phyloP scores from a whole-genome alignment of 2,329 filamentous ascomycete species.

The Ceratocystis diversiconidia region DNA sequence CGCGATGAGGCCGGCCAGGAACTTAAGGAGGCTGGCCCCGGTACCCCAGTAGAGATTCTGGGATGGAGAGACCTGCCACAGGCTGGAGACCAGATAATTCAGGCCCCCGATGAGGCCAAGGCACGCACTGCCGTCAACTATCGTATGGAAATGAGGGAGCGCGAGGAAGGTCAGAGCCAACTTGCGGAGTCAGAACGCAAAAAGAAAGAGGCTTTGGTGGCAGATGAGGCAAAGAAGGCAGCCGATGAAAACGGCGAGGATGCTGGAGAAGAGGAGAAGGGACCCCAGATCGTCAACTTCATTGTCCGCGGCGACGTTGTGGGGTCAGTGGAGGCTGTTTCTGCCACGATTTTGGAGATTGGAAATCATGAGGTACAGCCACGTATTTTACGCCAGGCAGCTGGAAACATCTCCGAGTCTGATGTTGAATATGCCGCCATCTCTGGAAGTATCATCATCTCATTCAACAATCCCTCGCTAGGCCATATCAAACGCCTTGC shows the following conservation, averaged over 20 bases:
- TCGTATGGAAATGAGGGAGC: conserved; percentile 56
- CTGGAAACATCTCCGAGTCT: conserved; percentile 68
- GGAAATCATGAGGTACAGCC: conserved; percentile 75
- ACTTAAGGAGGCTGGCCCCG: conserved; percentile 62
- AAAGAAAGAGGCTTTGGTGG: conserved; percentile 40
- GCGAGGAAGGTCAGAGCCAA: conserved; percentile 61
- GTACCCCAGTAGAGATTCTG: conserved; percentile 80
- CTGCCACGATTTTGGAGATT: conserved; percentile 59
- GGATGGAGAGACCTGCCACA: conserved; percentile 78
- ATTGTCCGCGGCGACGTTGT: conserved; percentile 86
- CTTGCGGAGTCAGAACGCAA: conserved; percentile 61
- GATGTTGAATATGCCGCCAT: conserved; percentile 78
- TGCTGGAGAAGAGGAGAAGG: conserved; percentile 26
- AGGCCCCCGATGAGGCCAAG: conserved; percentile 63
- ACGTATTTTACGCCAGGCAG: conserved; percentile 59
- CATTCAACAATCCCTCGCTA: conserved; percentile 67
- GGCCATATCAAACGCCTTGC: conserved; percentile 56
- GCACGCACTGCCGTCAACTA: conserved; percentile 68
- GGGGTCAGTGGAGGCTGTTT: conserved; percentile 83
- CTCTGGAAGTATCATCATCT: conserved; percentile 62
- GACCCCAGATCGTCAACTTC: conserved; percentile 52
- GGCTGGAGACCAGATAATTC: conserved; percentile 76
- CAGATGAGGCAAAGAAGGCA: conserved; percentile 26
- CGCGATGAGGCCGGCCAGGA: conserved; percentile 70
- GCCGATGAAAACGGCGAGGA: conserved; percentile 24